These are phyloP conservation scores for Circinella umbellata DNA, from an alignment of 371 early-diverging fungal genomes.

Conservation along the genomic window DNA sequence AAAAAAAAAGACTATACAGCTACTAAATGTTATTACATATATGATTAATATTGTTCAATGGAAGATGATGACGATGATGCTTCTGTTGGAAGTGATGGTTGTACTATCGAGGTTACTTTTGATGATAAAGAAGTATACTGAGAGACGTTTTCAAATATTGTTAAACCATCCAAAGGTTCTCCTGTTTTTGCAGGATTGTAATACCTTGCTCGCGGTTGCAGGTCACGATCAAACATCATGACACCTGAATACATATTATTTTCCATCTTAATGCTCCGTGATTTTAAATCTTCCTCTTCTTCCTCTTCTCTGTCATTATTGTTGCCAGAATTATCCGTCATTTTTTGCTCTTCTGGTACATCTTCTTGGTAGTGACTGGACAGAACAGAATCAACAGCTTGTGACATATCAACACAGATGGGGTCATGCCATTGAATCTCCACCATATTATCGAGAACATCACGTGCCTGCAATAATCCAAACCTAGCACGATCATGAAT, in stretches of 20 bases:
- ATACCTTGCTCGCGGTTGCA: conserved; percentile 27
- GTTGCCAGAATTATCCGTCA: background rate
- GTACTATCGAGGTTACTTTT: background rate
- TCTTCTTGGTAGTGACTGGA: background rate
- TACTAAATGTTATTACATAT: too few relatives aligned
- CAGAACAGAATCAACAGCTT: conserved; percentile 24
- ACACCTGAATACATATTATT: conserved; percentile 32
- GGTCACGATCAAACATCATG: conserved; percentile 33
- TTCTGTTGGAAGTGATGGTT: background rate
- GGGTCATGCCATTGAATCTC: conserved; percentile 36
- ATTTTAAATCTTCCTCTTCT: background rate
- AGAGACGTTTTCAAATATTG: conserved; percentile 21
- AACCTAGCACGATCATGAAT: conserved; percentile 23
- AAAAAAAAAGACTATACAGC: too few relatives aligned
- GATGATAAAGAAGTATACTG: conserved; percentile 2
- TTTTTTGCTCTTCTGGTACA: background rate
- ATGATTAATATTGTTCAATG: background rate
- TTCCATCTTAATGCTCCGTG: conserved; percentile 26
- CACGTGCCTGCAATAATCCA: conserved; percentile 31
- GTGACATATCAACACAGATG: conserved; percentile 26
- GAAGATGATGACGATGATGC: background rate
- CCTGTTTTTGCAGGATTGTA: conserved; percentile 21
- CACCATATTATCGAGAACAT: conserved; percentile 27
- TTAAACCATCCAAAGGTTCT: conserved; percentile 19
- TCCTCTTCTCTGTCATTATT: background rate